Evolutionary conservation across 176 grass and related monocot species (phyloP).

Genomic region (Rhynchospora breviuscula): DNA sequence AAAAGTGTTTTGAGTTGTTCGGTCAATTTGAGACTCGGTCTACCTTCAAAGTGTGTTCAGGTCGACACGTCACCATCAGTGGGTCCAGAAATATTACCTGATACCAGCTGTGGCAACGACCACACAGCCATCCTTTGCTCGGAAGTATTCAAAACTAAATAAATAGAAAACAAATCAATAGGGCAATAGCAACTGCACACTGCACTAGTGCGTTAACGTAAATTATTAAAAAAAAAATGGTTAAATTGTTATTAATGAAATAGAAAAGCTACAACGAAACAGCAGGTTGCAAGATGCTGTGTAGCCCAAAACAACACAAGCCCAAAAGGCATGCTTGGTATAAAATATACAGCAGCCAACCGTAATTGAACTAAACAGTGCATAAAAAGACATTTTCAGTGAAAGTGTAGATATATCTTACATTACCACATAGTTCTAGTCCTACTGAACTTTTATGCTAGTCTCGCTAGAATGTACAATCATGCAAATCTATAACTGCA

Average conservation of each 20-base stretch:
- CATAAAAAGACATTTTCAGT: neutral
- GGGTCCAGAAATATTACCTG: neutral
- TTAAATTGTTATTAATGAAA: neutral
- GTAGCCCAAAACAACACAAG: no score
- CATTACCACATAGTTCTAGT: neutral
- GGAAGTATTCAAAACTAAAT: neutral
- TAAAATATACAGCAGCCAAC: neutral
- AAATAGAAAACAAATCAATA: neutral
- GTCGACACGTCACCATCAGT: slow-evolving; percentile 20
- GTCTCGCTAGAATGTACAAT: neutral
- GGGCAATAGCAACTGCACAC: neutral
- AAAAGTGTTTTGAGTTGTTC: neutral
- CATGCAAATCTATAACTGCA: neutral
- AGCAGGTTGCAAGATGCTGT: neutral
- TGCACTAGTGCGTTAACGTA: neutral
- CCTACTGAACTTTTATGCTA: neutral
- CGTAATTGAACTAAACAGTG: neutral
- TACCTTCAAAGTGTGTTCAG: slow-evolving; percentile 4
- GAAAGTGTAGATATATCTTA: neutral
- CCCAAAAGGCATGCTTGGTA: neutral
- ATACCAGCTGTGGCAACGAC: neutral
- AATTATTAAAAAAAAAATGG: neutral
- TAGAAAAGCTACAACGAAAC: neutral
- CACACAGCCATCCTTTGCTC: neutral
- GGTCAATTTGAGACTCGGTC: neutral